Conservation (phyloP, 192 early-diverging fungal genomes). For the Coemansia sp. region DNA sequence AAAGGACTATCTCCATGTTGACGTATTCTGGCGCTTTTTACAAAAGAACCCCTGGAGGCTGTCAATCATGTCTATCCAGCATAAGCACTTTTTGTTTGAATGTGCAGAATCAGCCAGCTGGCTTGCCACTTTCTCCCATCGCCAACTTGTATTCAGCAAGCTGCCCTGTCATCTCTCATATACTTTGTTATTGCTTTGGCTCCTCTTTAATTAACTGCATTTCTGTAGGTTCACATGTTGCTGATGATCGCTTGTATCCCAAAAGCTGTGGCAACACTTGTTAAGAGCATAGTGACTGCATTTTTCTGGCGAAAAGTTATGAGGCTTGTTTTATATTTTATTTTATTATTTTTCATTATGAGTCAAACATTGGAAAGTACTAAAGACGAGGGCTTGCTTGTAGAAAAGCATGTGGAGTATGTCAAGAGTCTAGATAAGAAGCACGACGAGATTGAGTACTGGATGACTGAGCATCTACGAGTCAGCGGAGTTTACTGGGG, state of each 20-base stretch:
- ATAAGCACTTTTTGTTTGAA: too few relatives aligned
- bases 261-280: not conserved
- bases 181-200: too few relatives aligned
- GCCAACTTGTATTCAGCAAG: too few relatives aligned
- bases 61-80: too few relatives aligned
- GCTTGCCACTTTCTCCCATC: too few relatives aligned
- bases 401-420: slow-evolving; percentile 72
- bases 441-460: slow-evolving; percentile 90
- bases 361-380: slow-evolving; percentile 2
- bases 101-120: too few relatives aligned
- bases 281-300: not conserved
- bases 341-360: slow-evolving; percentile 10
- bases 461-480: slow-evolving; percentile 89
- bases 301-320: not conserved
- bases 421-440: slow-evolving; percentile 77
- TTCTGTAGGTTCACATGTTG: not conserved
- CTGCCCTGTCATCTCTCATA: too few relatives aligned
- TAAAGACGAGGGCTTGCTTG: slow-evolving; percentile 41
- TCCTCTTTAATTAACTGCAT: too few relatives aligned
- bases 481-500: slow-evolving; percentile 97
- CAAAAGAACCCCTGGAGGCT: too few relatives aligned
- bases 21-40: too few relatives aligned
- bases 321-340: not conserved
- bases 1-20: too few relatives aligned
- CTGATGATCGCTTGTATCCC: slow-evolving; percentile 1